Evolutionary conservation across 1,139 yeast species (phyloP), one percentile per base, ranked within the genome.

Genomic region (Pneumocystis jirovecii): DNA sequence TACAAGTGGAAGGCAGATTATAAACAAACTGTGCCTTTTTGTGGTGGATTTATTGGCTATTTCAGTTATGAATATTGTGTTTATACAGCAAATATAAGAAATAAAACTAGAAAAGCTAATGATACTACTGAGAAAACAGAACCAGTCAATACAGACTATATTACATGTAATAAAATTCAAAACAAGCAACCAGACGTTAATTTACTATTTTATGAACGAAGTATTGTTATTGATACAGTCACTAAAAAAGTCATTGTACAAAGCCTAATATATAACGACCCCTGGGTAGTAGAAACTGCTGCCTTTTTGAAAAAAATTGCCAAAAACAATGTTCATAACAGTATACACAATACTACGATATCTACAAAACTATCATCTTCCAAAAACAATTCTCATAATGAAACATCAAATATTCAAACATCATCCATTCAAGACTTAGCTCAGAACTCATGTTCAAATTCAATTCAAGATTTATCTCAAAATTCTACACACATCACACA

Each of bases 1-100:
- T 25, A 21, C 5, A 35, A 21, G 31, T 25, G 25, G 31, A 15
- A 31, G 6, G 29, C 61, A 29, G 4, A 29, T 57, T 10, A 8
- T 31, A 21, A 6, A 1, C 35, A 15, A 1, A 69, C 75, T 0
- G 76, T 87, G 60, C 96, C 96, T 0, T 95, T 95, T 72, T 78
- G 85, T 67, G 98, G 98, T 31, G 99, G 99, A 0, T 80, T 87
- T 45, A 77, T 90, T 68, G 99, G 99, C 0, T 78, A 87, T 62
- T 75, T 93, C 15, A 86, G 96, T 0, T 93, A 93, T 73, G 99
- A 93, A 73, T 90, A 87, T 44, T 63, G 68, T 35, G 61, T 67
- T 19, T 64, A 69, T 34, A 69, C 69, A 21, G 65, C 67, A 39
- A 61, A 59, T 7, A 42, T 61, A 31, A 59, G 10, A 39, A 8